Percentiles rank a stretch among this genome's conserved stretches.
These are phyloP conservation scores for Iris pallida DNA, from an alignment of 116 monocot species.

Conservation along the genomic window DNA sequence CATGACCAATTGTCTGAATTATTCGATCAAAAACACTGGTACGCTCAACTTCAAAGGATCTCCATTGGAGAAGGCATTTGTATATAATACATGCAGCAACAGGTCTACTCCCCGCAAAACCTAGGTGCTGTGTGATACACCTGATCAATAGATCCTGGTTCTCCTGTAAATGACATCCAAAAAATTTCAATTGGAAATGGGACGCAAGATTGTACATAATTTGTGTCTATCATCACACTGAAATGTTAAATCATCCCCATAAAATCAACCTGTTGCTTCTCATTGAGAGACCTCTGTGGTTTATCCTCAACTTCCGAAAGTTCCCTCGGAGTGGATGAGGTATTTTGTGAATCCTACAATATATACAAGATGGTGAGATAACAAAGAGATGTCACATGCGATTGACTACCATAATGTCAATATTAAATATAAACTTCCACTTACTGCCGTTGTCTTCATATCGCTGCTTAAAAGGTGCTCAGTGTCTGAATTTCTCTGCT, in stretches of 20 bases:
- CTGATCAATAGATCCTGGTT: conserved; percentile 91
- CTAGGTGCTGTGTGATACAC: conserved; percentile 86
- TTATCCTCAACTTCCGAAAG: conserved; percentile 73
- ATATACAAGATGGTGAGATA: conserved; percentile 6
- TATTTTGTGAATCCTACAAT: conserved; percentile 48
- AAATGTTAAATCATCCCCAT: no score
- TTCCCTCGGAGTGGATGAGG: conserved; percentile 39
- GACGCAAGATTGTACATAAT: no score
- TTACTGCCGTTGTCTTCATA: conserved; percentile 45
- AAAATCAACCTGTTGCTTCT: conserved; percentile 72
- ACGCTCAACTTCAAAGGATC: conserved; percentile 97
- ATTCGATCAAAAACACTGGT: conserved; percentile 96
- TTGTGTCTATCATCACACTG: no score
- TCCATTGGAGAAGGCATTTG: conserved; percentile 97
- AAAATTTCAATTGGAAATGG: neutral
- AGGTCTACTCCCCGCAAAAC: conserved; percentile 81
- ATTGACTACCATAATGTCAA: no score
- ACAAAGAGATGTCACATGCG: neutral
- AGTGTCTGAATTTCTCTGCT: conserved; percentile 74
- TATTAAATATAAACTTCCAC: conserved; percentile 14
- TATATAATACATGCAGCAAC: conserved; percentile 95
- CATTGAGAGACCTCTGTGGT: conserved; percentile 92
- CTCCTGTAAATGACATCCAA: conserved; percentile 50
- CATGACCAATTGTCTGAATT: conserved; percentile 96
- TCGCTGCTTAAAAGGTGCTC: conserved; percentile 38